Evolutionary conservation across 371 early-diverging fungal genomes (phyloP).

Genomic region (Mucor saturninus): DNA sequence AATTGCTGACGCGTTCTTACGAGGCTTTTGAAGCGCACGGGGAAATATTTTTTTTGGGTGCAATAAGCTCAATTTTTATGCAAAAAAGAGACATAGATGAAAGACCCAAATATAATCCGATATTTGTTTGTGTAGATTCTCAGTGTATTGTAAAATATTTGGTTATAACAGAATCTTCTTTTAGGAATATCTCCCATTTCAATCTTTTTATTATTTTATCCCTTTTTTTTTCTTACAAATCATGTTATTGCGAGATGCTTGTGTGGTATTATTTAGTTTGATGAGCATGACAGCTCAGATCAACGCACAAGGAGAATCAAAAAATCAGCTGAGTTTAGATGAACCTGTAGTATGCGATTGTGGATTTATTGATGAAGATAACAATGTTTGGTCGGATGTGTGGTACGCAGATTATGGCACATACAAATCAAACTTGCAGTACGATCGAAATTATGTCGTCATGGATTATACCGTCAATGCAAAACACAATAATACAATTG

Average conservation of each 20-base stretch:
- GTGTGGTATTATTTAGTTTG: background rate
- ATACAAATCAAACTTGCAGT: constrained; percentile 28
- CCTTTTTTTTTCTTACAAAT: background rate
- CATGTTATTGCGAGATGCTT: background rate
- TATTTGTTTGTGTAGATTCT: background rate
- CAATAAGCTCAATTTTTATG: background rate
- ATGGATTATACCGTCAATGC: constrained; percentile 43
- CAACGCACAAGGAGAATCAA: background rate
- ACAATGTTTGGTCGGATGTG: constrained; percentile 37
- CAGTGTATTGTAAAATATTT: background rate
- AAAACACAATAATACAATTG: constrained; percentile 33
- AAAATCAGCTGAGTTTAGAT: constrained; percentile 2
- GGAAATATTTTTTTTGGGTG: background rate
- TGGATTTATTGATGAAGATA: constrained; percentile 48
- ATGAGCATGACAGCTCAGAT: background rate
- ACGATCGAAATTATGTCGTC: constrained; percentile 38
- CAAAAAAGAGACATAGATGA: background rate
- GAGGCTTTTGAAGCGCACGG: background rate
- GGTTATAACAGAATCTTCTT: background rate
- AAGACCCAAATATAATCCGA: background rate
- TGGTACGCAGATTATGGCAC: constrained; percentile 45
- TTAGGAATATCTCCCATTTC: too few relatives aligned
- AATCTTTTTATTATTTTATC: background rate
- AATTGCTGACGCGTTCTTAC: constrained; percentile 28
- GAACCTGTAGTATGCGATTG: constrained; percentile 36